Conservation (phyloP, 2,329 filamentous ascomycete genomes). For the Penicillium nordicum region DNA sequence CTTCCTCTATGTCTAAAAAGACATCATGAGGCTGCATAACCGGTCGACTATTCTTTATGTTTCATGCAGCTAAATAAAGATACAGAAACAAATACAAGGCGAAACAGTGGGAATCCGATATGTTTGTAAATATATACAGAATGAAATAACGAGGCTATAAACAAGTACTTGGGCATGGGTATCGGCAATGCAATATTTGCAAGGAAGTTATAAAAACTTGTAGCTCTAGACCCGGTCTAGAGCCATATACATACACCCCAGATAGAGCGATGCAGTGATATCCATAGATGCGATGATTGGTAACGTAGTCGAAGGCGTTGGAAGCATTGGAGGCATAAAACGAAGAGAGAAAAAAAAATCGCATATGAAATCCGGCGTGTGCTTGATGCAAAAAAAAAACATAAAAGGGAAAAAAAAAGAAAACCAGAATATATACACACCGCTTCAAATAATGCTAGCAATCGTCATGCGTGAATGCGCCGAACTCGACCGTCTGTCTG, state of each 20-base stretch:
- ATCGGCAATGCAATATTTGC: conserved; percentile 12
- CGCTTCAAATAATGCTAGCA: conserved; percentile 43
- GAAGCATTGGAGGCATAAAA: background rate
- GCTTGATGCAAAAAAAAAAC: background rate
- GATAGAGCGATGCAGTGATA: background rate
- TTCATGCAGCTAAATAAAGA: background rate
- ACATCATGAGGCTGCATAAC: too few relatives aligned
- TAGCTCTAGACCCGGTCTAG: background rate
- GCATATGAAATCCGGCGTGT: background rate
- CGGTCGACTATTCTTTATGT: too few relatives aligned
- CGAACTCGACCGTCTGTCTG: conserved; percentile 29
- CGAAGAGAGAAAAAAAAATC: background rate
- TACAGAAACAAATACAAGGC: background rate
- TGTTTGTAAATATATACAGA: conserved; percentile 2
- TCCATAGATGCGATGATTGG: background rate
- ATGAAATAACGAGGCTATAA: background rate
- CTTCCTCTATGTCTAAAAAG: too few relatives aligned
- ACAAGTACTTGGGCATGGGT: conserved; percentile 7
- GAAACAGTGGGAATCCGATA: background rate
- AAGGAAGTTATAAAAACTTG: background rate
- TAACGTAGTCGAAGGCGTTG: background rate
- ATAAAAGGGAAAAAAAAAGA: background rate
- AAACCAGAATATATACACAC: background rate
- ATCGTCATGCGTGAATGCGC: conserved; percentile 46
- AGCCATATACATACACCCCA: background rate